phyloP scores from a whole-genome alignment of 1,139 yeast species.

The Pneumocystis sp. region DNA sequence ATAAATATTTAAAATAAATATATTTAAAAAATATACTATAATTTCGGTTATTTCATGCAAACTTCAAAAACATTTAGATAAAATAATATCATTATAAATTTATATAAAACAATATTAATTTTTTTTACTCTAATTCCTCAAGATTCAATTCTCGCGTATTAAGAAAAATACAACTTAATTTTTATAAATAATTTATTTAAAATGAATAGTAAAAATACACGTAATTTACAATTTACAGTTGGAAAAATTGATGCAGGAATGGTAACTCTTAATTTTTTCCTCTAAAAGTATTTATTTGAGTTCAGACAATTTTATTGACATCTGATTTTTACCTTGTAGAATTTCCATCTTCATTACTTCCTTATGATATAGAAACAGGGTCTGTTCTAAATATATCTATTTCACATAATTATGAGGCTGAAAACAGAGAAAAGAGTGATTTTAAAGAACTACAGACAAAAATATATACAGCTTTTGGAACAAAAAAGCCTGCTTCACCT shows the following conservation, averaged over 20 bases:
- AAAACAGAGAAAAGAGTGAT: constrained; percentile 40
- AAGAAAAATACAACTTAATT: not conserved
- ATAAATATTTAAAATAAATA: too few species aligned
- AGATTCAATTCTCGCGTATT: not conserved
- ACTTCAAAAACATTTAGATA: not conserved
- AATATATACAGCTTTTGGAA: constrained; percentile 59
- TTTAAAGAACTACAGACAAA: constrained; percentile 60
- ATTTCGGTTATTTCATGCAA: not conserved
- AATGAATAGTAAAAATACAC: not conserved
- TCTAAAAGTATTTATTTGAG: not conserved
- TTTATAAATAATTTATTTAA: not conserved
- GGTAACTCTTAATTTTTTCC: constrained; percentile 8
- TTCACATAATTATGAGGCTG: constrained; percentile 62
- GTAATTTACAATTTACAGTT: constrained; percentile 41
- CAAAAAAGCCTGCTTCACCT: constrained; percentile 58
- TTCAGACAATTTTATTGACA: constrained; percentile 60
- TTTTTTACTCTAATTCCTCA: not conserved
- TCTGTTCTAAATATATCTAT: constrained; percentile 81
- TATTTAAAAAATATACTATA: too few species aligned
- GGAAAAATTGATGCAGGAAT: constrained; percentile 92
- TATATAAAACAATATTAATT: not conserved
- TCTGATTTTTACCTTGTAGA: constrained; percentile 90
- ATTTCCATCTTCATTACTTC: constrained; percentile 83
- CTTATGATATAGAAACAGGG: constrained; percentile 84
- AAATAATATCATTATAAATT: not conserved